phyloP scores from a whole-genome alignment of 2,329 filamentous ascomycete genomes.

The Pseudogymnoascus verrucosus region DNA sequence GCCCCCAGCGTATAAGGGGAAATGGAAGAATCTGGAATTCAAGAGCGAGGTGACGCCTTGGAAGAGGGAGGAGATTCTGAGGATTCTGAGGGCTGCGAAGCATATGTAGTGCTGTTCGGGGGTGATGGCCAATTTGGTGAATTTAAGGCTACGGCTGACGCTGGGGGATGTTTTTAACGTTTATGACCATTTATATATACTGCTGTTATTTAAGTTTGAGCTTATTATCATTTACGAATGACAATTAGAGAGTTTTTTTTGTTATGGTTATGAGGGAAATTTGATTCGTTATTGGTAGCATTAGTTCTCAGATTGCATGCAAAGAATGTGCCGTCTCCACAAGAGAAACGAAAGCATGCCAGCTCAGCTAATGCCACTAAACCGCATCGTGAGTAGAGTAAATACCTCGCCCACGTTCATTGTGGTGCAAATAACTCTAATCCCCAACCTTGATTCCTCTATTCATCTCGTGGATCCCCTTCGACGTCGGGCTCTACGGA shows the following conservation, averaged over 20 bases:
- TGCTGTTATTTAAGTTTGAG: neutral
- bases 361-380: neutral
- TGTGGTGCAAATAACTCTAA: conserved; percentile 59
- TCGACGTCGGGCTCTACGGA: neutral
- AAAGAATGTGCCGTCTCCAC: neutral
- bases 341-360: neutral
- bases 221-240: neutral
- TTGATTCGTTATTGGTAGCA: neutral
- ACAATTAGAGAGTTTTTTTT: neutral
- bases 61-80: neutral
- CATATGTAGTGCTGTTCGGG: neutral
- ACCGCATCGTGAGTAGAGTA: too few relatives aligned
- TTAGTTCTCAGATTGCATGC: neutral
- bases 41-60: neutral
- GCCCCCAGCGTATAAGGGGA: neutral
- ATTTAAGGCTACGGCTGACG: neutral
- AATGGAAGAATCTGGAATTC: neutral
- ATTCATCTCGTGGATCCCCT: conserved; percentile 44
- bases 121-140: neutral
- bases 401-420: conserved; percentile 61
- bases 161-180: neutral
- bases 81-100: neutral
- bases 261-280: neutral
- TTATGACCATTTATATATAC: neutral
- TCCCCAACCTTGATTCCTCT: conserved; percentile 61